These are phyloP conservation scores for Mrakia blollopis DNA, from an alignment of 768 basidiomycete species.

Conservation along the genomic window DNA sequence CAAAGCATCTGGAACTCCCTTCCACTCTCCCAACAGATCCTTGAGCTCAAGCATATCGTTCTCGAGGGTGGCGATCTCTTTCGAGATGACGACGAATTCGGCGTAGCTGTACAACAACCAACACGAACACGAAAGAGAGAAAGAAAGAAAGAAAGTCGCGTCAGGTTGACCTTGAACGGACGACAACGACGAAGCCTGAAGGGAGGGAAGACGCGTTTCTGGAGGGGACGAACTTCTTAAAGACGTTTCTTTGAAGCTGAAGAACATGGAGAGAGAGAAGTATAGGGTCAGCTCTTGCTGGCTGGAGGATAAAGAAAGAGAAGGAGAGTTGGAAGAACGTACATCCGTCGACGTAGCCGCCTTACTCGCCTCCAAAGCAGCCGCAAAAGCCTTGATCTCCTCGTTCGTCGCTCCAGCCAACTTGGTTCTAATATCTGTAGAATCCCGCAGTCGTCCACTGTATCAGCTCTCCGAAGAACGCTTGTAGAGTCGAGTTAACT, in stretches of 20 bases:
- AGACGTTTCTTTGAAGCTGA: constrained; percentile 76
- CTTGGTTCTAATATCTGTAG: constrained; percentile 42
- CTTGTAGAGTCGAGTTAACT: constrained; percentile 43
- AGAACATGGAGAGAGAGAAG: not conserved
- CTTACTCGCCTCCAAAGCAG: constrained; percentile 67
- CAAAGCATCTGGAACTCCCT: constrained; percentile 77
- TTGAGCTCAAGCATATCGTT: constrained; percentile 97
- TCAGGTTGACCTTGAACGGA: constrained; percentile 30
- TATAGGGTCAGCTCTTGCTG: too few species aligned
- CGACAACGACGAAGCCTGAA: not conserved
- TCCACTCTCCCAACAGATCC: constrained; percentile 89
- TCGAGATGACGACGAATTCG: constrained; percentile 92
- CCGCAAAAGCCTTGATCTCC: constrained; percentile 53
- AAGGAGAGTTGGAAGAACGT: not conserved
- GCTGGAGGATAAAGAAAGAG: not conserved
- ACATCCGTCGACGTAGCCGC: constrained; percentile 65
- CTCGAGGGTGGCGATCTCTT: constrained; percentile 92
- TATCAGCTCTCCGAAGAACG: not conserved
- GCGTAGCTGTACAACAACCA: constrained; percentile 69
- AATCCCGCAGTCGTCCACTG: too few species aligned
- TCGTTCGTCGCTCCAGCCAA: constrained; percentile 44
- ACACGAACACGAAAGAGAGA: not conserved
- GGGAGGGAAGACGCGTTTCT: too few species aligned
- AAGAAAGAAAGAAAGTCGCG: not conserved
- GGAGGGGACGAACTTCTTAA: constrained; percentile 78